Conservation (phyloP, 805 yeast species). For the Myxozyma neotropica region DNA sequence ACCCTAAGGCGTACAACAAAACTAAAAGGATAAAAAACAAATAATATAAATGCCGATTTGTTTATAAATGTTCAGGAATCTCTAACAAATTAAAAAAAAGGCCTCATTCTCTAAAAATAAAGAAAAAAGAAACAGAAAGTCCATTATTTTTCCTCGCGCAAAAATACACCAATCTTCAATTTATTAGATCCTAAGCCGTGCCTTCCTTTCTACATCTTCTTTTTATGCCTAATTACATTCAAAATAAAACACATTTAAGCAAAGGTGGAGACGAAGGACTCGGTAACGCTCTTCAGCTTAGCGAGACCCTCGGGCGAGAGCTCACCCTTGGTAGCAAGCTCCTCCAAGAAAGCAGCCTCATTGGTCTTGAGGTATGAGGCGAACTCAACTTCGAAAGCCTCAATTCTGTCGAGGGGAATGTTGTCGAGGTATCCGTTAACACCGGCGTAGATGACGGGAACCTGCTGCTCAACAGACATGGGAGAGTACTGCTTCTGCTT, state of each 20-base stretch:
- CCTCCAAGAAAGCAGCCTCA: slow-evolving; percentile 78
- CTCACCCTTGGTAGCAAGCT: slow-evolving; percentile 88
- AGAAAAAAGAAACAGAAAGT: not conserved
- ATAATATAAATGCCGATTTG: slow-evolving; percentile 9
- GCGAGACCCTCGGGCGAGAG: slow-evolving; percentile 84
- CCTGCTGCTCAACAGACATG: slow-evolving; percentile 98
- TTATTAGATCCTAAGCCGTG: slow-evolving; percentile 1
- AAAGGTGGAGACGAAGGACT: slow-evolving; percentile 88
- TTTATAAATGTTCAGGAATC: not conserved
- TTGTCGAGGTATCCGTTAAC: slow-evolving; percentile 98
- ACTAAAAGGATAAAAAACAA: not conserved
- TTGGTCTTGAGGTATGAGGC: slow-evolving; percentile 87
- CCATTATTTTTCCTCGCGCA: too few relatives aligned
- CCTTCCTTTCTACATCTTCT: slow-evolving; percentile 2
- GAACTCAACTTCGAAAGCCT: slow-evolving; percentile 90
- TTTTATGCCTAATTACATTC: slow-evolving; percentile 1
- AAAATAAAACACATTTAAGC: slow-evolving; percentile 28
- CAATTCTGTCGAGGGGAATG: slow-evolving; percentile 81
- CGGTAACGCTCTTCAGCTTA: slow-evolving; percentile 86
- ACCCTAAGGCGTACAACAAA: slow-evolving; percentile 4
- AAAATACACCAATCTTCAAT: not conserved
- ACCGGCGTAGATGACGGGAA: slow-evolving; percentile 98
- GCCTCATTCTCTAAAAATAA: not conserved
- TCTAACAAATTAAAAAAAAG: not conserved
- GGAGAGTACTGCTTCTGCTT: slow-evolving; percentile 98